Conservation (phyloP, 1,284 basidiomycete genomes). For the Macrocystidia cucumis region DNA sequence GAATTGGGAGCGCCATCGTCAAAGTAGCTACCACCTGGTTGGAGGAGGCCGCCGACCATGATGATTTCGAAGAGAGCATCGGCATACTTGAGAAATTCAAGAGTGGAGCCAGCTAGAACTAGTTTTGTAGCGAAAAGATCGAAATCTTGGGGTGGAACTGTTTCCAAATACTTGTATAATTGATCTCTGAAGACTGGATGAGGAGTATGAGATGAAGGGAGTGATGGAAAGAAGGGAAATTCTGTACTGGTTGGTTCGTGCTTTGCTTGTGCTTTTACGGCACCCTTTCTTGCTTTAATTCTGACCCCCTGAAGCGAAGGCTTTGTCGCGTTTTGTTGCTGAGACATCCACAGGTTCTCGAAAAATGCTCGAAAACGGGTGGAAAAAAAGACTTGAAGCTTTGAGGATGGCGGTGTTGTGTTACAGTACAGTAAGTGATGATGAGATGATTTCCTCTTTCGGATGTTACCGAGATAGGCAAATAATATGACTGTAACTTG, state of each 20-base stretch:
- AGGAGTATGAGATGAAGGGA: conserved; percentile 9
- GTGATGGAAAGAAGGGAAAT: conserved; percentile 6
- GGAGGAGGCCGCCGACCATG: conserved; percentile 89
- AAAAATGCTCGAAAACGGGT: conserved; percentile 19
- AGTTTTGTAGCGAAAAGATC: conserved; percentile 82
- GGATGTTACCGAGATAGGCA: conserved; percentile 10
- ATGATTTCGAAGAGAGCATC: conserved; percentile 94
- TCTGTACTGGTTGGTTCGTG: conserved; percentile 72
- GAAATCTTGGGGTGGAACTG: conserved; percentile 76
- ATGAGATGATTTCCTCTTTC: neutral
- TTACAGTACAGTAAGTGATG: neutral
- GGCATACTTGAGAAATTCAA: conserved; percentile 94
- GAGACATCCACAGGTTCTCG: conserved; percentile 74
- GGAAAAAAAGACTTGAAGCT: conserved; percentile 11
- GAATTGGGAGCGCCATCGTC: conserved; percentile 79
- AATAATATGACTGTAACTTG: too few species aligned
- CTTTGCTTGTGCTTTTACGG: conserved; percentile 82
- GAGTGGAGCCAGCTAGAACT: conserved; percentile 83
- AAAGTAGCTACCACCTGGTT: conserved; percentile 89
- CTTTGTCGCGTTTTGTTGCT: conserved; percentile 71
- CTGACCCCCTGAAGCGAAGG: conserved; percentile 83
- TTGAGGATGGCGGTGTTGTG: neutral
- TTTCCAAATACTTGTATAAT: conserved; percentile 89
- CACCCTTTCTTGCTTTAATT: conserved; percentile 84
- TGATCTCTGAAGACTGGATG: conserved; percentile 87